phyloP scores from a whole-genome alignment of 495 filamentous ascomycete genomes.

The Neurospora africana region DNA sequence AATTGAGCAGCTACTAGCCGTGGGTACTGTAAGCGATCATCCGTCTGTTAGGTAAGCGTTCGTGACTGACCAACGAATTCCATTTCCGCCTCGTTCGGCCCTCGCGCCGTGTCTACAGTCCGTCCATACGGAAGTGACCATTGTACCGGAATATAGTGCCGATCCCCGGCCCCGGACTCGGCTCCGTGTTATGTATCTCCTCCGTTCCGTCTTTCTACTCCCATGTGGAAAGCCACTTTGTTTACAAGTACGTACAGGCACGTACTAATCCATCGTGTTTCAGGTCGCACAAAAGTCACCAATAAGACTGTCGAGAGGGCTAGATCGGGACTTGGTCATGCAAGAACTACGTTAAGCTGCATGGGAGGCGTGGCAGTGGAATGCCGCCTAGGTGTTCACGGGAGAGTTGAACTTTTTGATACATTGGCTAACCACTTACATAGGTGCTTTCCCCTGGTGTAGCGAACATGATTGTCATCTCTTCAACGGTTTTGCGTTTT shows the following conservation, averaged over 20 bases:
- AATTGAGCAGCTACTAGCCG: background rate
- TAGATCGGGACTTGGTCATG: background rate
- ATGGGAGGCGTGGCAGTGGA: background rate
- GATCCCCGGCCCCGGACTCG: background rate
- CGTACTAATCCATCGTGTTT: background rate
- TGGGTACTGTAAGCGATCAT: background rate
- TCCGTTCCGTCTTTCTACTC: background rate
- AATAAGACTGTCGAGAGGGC: background rate
- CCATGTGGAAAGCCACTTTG: background rate
- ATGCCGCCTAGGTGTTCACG: background rate
- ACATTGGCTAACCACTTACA: background rate
- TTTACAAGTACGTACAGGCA: too few species aligned
- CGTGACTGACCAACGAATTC: background rate
- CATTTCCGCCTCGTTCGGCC: background rate
- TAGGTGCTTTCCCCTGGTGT: background rate
- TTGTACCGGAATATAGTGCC: background rate
- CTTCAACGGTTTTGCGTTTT: background rate
- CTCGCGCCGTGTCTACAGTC: background rate
- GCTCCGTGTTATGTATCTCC: background rate
- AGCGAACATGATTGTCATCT: background rate
- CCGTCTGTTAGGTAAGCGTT: background rate
- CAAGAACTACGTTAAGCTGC: background rate
- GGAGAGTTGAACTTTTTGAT: background rate
- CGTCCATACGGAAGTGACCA: background rate
- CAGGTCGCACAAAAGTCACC: background rate